Conservation (phyloP, 176 grass and related monocot genomes). For the Avena eriantha region DNA sequence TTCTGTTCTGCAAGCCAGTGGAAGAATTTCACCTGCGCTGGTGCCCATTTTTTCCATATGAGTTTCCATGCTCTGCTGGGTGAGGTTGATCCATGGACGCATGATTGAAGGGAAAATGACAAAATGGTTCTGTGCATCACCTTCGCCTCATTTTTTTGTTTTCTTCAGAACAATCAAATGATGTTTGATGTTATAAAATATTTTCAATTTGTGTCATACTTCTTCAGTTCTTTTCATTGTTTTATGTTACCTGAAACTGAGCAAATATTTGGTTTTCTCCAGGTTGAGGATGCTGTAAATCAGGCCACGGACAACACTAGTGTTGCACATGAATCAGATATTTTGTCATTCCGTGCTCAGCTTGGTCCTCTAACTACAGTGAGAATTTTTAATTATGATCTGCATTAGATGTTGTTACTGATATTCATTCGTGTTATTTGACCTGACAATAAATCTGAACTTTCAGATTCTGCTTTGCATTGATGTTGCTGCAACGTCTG, state of each 20-base stretch:
- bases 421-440: slow-evolving; percentile 37
- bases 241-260: slow-evolving; percentile 21
- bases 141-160: slow-evolving; percentile 4
- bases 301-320: slow-evolving; percentile 56
- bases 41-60: too few relatives aligned
- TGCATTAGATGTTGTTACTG: slow-evolving; percentile 27
- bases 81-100: too few relatives aligned
- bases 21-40: too few relatives aligned
- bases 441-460: slow-evolving; percentile 45
- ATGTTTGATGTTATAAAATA: slow-evolving; percentile 26
- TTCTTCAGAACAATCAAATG: slow-evolving; percentile 11
- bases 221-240: slow-evolving; percentile 27
- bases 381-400: slow-evolving; percentile 43
- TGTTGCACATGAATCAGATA: slow-evolving; percentile 72
- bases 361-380: slow-evolving; percentile 83
- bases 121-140: slow-evolving; percentile 23
- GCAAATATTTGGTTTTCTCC: slow-evolving; percentile 28
- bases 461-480: slow-evolving; percentile 90
- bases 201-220: slow-evolving; percentile 26
- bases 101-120: not conserved
- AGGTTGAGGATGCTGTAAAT: slow-evolving; percentile 79
- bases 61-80: too few relatives aligned
- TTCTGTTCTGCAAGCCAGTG: too few relatives aligned
- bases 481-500: slow-evolving; percentile 87
- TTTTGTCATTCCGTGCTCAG: slow-evolving; percentile 71